These are phyloP conservation scores for Kwoniella newhampshirensis DNA, from an alignment of 768 basidiomycete species.

Conservation along the genomic window DNA sequence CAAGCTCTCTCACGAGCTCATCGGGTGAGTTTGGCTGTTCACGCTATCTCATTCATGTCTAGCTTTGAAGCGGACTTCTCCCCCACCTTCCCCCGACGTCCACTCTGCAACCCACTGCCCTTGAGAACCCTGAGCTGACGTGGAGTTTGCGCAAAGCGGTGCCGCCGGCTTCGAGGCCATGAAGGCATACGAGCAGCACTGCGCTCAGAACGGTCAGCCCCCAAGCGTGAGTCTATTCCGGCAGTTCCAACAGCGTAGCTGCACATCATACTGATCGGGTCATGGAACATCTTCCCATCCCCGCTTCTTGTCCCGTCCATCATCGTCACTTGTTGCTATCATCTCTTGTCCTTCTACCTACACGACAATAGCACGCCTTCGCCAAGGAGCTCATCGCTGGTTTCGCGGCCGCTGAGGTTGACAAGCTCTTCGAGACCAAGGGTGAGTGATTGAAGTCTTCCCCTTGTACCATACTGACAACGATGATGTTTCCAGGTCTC, in stretches of 20 bases:
- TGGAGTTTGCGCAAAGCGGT: constrained; percentile 44
- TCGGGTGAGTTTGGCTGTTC: constrained; percentile 26
- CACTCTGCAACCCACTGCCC: no score
- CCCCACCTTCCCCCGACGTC: no score
- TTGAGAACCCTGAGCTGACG: no score
- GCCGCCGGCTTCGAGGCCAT: constrained; percentile 56
- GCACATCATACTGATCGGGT: neutral
- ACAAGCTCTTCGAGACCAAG: constrained; percentile 55
- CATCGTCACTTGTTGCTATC: neutral
- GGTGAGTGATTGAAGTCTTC: constrained; percentile 40
- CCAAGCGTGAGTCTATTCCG: constrained; percentile 30
- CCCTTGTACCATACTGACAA: neutral
- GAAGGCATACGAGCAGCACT: constrained; percentile 55
- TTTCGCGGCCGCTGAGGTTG: constrained; percentile 54
- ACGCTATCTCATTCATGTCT: neutral
- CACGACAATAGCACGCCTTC: constrained; percentile 36
- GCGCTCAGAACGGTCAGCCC: constrained; percentile 51
- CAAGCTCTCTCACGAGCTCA: constrained; percentile 47
- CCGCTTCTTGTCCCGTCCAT: neutral
- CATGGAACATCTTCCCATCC: neutral
- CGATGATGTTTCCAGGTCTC: constrained; percentile 31
- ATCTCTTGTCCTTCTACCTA: neutral
- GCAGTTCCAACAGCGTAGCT: neutral
- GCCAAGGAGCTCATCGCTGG: constrained; percentile 55
- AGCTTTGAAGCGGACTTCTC: no score